phyloP scores from a whole-genome alignment of 2,329 filamentous ascomycete species.

The Ophiostoma perfectum region DNA sequence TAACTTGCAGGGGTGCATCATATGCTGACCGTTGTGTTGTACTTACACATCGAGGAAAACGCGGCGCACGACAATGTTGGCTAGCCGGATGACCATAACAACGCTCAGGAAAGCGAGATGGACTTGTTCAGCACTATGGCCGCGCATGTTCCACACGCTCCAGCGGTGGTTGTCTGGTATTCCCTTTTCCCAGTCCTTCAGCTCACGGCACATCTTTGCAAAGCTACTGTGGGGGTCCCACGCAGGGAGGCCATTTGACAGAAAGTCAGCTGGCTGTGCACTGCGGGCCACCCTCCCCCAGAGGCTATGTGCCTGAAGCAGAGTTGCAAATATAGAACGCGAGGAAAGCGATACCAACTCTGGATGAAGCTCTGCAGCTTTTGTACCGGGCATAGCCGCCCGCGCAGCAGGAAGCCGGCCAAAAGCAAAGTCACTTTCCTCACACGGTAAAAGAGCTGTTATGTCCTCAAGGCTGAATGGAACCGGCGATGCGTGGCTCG shows the following conservation, averaged over 20 bases:
- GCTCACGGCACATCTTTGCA: slow-evolving; percentile 24
- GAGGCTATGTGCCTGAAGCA: slow-evolving; percentile 33
- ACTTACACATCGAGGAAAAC: slow-evolving; percentile 13
- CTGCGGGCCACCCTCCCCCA: slow-evolving; percentile 34
- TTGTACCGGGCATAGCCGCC: slow-evolving; percentile 33
- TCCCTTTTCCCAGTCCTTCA: slow-evolving; percentile 30
- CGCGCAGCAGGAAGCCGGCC: slow-evolving; percentile 30
- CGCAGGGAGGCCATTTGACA: slow-evolving; percentile 19
- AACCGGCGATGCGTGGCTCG: slow-evolving; percentile 31
- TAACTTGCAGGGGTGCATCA: neutral
- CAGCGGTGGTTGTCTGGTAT: slow-evolving; percentile 32
- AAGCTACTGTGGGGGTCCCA: slow-evolving; percentile 28
- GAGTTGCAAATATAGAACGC: slow-evolving; percentile 35
- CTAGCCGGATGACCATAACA: slow-evolving; percentile 33
- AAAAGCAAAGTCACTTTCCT: slow-evolving; percentile 36
- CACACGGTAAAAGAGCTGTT: slow-evolving; percentile 34
- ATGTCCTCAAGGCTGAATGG: slow-evolving; percentile 34
- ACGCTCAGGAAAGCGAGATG: slow-evolving; percentile 34
- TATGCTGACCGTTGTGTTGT: neutral
- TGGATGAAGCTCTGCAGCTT: slow-evolving; percentile 30
- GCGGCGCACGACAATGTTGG: slow-evolving; percentile 33
- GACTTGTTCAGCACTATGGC: slow-evolving; percentile 32
- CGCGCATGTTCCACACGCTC: slow-evolving; percentile 35
- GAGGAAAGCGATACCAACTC: slow-evolving; percentile 27
- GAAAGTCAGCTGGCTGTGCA: slow-evolving; percentile 26